phyloP scores from a whole-genome alignment of 225 moss, liverwort and hornwort species.

The Neckera pumila region DNA sequence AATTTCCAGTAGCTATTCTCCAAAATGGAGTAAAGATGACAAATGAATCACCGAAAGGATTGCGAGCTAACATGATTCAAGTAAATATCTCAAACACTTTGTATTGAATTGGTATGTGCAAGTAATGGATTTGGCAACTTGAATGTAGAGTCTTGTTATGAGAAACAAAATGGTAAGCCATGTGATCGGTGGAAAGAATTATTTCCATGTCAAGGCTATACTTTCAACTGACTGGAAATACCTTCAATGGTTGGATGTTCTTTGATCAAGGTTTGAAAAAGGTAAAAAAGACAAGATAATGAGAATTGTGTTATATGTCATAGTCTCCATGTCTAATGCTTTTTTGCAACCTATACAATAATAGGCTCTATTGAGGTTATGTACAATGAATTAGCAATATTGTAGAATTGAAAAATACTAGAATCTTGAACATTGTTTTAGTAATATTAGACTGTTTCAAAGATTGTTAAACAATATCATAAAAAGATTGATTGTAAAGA shows the following conservation, averaged over 20 bases:
- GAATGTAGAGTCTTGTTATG: background rate
- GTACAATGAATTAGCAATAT: background rate
- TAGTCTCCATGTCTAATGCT: background rate
- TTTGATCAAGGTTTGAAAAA: background rate
- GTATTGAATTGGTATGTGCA: background rate
- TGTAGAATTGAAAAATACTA: no score
- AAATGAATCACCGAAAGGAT: constrained; percentile 70
- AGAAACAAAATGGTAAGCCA: background rate
- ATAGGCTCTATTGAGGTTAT: background rate
- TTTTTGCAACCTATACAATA: no score
- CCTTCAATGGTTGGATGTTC: background rate
- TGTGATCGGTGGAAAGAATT: background rate
- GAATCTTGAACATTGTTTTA: background rate
- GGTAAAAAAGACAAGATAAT: no score
- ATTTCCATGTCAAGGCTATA: background rate
- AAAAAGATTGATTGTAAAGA: background rate
- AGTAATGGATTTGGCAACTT: background rate
- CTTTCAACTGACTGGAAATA: background rate
- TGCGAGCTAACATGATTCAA: constrained; percentile 76
- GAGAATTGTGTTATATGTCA: background rate
- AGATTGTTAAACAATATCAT: background rate
- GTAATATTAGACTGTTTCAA: background rate
- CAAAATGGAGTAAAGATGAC: constrained; percentile 87
- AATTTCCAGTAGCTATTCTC: constrained; percentile 63
- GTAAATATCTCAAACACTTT: background rate